Percentiles rank a stretch among this genome's conserved stretches.
Conservation (phyloP, 257 asterid species). For the Asclepias syriaca region DNA sequence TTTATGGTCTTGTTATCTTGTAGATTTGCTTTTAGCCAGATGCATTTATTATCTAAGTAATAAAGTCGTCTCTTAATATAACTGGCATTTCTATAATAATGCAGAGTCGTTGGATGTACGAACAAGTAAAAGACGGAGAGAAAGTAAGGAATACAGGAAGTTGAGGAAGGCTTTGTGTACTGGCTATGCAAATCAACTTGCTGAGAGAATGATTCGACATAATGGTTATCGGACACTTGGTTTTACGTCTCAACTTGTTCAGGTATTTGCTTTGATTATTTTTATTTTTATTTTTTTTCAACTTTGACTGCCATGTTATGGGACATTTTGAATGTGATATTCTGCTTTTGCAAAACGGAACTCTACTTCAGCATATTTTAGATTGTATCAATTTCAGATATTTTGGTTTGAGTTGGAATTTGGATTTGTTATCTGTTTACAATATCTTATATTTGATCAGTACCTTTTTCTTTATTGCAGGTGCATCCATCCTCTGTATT, state of each 20-base stretch:
- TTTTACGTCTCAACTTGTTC: constrained; percentile 84
- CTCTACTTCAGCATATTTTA: not conserved
- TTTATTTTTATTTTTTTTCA: too few relatives aligned
- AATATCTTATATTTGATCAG: not conserved
- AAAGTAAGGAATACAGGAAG: constrained; percentile 51
- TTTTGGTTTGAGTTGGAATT: not conserved
- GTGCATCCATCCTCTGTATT: constrained; percentile 85
- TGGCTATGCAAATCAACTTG: constrained; percentile 89
- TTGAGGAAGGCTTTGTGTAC: constrained; percentile 83
- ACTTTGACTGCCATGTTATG: not conserved
- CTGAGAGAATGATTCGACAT: constrained; percentile 88
- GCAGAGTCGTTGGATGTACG: constrained; percentile 67
- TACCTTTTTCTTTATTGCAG: constrained; percentile 27
- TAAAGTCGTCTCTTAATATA: not conserved
- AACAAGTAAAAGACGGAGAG: constrained; percentile 50
- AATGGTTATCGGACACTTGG: constrained; percentile 86
- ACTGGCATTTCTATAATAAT: constrained; percentile 2
- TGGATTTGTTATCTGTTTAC: not conserved
- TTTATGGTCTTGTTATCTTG: not conserved
- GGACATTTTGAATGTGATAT: not conserved
- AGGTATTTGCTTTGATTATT: constrained; percentile 36
- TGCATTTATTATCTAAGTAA: not conserved
- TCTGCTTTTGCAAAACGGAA: not conserved
- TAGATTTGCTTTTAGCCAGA: not conserved
- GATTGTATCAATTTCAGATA: not conserved